Conservation (phyloP, 257 asterid genomes). For the Avicennia marina region DNA sequence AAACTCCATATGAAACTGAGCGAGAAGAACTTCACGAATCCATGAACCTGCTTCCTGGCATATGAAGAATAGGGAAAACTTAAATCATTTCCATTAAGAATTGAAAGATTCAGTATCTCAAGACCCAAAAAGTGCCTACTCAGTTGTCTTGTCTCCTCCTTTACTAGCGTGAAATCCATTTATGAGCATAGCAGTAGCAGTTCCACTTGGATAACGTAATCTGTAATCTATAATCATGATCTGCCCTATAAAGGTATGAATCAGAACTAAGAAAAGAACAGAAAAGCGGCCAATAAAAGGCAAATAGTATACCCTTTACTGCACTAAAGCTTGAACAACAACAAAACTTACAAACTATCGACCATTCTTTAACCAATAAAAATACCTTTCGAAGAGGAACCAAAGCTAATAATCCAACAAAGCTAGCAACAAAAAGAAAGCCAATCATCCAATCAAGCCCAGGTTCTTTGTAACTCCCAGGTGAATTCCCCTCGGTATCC, state of each 20-base stretch:
- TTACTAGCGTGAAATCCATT: conserved; percentile 35
- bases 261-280: background rate
- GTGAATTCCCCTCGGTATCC: conserved; percentile 34
- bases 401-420: conserved; percentile 39
- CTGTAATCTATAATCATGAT: conserved; percentile 39
- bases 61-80: background rate
- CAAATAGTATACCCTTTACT: too few relatives aligned
- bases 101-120: background rate
- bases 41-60: conserved; percentile 52
- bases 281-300: too few relatives aligned
- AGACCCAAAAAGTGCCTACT: conserved; percentile 18
- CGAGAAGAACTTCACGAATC: conserved; percentile 49
- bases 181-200: conserved; percentile 44
- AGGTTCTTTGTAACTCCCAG: conserved; percentile 35
- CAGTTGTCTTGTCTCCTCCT: conserved; percentile 34
- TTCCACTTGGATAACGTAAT: conserved; percentile 39
- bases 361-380: background rate
- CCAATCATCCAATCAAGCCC: conserved; percentile 46
- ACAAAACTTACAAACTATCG: too few relatives aligned
- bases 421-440: conserved; percentile 34
- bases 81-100: background rate
- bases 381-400: conserved; percentile 46
- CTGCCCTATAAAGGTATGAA: conserved; percentile 7
- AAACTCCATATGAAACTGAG: conserved; percentile 54
- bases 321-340: too few relatives aligned